phyloP scores from a whole-genome alignment of 257 asterid genomes.

The Gentiana straminea region DNA sequence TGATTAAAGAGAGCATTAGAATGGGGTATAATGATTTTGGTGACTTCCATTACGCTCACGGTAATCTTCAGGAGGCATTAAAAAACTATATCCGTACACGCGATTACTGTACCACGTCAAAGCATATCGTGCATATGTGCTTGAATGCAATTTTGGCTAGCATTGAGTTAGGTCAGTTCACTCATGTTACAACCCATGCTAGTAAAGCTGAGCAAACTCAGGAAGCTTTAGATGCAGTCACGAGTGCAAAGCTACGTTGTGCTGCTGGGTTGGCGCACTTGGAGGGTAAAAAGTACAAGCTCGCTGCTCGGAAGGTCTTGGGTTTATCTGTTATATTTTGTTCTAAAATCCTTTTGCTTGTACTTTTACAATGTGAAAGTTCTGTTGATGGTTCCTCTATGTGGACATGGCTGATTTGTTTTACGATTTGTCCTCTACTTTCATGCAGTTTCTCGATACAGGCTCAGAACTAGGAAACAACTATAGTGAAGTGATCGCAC shows the following conservation, averaged over 20 bases:
- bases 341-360: background rate
- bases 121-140: slow-evolving; percentile 84
- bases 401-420: background rate
- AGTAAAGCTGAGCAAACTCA: slow-evolving; percentile 78
- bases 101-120: slow-evolving; percentile 89
- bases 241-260: slow-evolving; percentile 62
- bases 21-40: slow-evolving; percentile 99
- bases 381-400: no score
- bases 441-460: slow-evolving; percentile 78
- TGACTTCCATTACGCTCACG: slow-evolving; percentile 82
- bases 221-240: slow-evolving; percentile 61
- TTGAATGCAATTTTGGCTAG: slow-evolving; percentile 78
- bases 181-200: slow-evolving; percentile 84
- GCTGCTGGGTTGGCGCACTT: slow-evolving; percentile 91
- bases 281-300: slow-evolving; percentile 77
- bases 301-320: slow-evolving; percentile 95
- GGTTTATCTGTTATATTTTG: slow-evolving; percentile 4
- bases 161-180: slow-evolving; percentile 96
- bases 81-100: slow-evolving; percentile 89
- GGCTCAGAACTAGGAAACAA: slow-evolving; percentile 72
- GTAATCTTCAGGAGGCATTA: slow-evolving; percentile 82
- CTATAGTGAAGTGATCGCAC: slow-evolving; percentile 80
- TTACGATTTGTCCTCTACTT: no score
- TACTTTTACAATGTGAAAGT: background rate
- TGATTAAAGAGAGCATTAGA: slow-evolving; percentile 94